Evolutionary conservation across 2,329 filamentous ascomycete species (phyloP).

Genomic region (Sclerotinia sclerotiorum): DNA sequence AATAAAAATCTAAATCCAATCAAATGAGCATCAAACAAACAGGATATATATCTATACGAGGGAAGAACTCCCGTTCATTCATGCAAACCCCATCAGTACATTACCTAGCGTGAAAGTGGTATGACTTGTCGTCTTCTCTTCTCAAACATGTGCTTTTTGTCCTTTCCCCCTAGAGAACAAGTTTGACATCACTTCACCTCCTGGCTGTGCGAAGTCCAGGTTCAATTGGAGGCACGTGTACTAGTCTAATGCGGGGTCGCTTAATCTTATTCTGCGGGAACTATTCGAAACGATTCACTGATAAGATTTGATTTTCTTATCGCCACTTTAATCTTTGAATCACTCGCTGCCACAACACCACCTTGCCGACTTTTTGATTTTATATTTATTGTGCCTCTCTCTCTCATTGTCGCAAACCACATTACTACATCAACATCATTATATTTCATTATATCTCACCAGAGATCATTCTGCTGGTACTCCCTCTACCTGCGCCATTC

Average conservation of each 20-base stretch:
- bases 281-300: neutral
- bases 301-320: slow-evolving; percentile 15
- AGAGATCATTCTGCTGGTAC: neutral
- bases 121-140: neutral
- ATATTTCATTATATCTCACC: neutral
- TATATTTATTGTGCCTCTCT: neutral
- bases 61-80: too few relatives aligned
- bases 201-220: neutral
- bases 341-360: slow-evolving; percentile 3
- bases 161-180: neutral
- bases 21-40: neutral
- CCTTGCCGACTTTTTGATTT: neutral
- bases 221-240: slow-evolving; percentile 4
- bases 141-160: slow-evolving; percentile 2
- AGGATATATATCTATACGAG: neutral
- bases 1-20: neutral
- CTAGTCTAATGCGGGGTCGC: slow-evolving; percentile 20
- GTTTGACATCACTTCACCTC: neutral
- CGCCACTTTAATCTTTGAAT: slow-evolving; percentile 12
- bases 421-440: neutral
- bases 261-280: slow-evolving; percentile 7
- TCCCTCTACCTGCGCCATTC: neutral
- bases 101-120: neutral
- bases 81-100: neutral
- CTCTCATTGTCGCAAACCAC: neutral